phyloP scores from a whole-genome alignment of 495 filamentous ascomycete genomes.

The Aspergillus nanangensis region DNA sequence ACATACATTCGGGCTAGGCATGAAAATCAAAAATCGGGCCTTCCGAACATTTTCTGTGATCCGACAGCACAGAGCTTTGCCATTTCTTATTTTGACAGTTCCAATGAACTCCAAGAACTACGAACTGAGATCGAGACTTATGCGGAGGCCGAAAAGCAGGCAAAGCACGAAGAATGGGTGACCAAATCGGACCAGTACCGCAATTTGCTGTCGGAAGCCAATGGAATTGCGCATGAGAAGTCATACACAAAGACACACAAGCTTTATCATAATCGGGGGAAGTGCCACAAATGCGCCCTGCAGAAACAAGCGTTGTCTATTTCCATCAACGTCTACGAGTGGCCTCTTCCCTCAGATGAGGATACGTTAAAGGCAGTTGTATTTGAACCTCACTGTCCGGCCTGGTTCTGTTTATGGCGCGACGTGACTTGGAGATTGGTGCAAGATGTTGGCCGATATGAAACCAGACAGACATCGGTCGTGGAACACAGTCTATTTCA shows the following conservation, averaged over 20 bases:
- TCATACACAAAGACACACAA: conserved; percentile 18
- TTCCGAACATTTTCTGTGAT: conserved; percentile 26
- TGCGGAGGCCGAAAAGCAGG: conserved; percentile 18
- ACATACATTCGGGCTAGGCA: conserved; percentile 35
- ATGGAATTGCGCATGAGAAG: conserved; percentile 3
- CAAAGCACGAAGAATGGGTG: conserved; percentile 40
- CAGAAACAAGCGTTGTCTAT: conserved; percentile 22
- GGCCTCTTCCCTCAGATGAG: conserved; percentile 49
- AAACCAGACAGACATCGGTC: conserved; percentile 11
- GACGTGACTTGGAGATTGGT: conserved; percentile 33
- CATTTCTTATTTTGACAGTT: conserved; percentile 45
- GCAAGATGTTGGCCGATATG: conserved; percentile 31
- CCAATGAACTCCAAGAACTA: conserved; percentile 32
- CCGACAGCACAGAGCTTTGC: conserved; percentile 36
- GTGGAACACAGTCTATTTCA: conserved; percentile 7
- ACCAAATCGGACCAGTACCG: conserved; percentile 20
- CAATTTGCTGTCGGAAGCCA: not conserved
- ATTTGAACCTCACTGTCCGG: conserved; percentile 52
- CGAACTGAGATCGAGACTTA: conserved; percentile 27
- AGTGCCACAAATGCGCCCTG: conserved; percentile 30
- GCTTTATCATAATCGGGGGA: conserved; percentile 8
- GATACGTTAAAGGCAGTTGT: conserved; percentile 39
- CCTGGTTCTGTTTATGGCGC: conserved; percentile 46
- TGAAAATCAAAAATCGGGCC: conserved; percentile 7
- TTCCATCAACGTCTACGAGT: conserved; percentile 50